A percentile compares a stretch with the other conserved stretches of the same genome.
These are phyloP conservation scores for Naganishia randhawae DNA, from an alignment of 768 basidiomycete genomes.

Conservation along the genomic window DNA sequence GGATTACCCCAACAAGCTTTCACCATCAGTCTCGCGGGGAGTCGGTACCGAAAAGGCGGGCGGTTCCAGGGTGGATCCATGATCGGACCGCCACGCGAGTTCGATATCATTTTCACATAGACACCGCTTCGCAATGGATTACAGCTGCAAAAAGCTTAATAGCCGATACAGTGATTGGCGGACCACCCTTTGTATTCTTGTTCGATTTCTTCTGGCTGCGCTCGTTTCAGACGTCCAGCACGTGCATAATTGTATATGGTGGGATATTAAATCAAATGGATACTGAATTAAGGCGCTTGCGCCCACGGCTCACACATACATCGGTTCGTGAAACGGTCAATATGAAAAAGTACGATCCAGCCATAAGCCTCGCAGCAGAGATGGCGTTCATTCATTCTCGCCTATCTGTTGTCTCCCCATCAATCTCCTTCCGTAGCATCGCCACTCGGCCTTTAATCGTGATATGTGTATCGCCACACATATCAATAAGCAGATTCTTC, in stretches of 20 bases:
- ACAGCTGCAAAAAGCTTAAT: too few species aligned
- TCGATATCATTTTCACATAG: not conserved
- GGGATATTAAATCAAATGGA: too few species aligned
- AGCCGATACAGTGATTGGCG: too few species aligned
- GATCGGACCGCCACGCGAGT: not conserved
- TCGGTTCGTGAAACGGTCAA: too few species aligned
- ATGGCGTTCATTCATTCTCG: not conserved
- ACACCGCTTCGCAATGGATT: not conserved
- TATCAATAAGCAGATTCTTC: slow-evolving; percentile 61
- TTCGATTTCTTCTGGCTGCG: not conserved
- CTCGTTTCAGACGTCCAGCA: too few species aligned
- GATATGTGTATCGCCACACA: slow-evolving; percentile 64
- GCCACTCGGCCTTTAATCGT: slow-evolving; percentile 71
- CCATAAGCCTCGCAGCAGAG: too few species aligned
- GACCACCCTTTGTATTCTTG: not conserved
- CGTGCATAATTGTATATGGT: not conserved
- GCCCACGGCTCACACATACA: too few species aligned
- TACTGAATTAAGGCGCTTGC: too few species aligned
- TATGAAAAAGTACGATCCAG: too few species aligned
- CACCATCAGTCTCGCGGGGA: not conserved
- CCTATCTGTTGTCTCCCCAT: slow-evolving; percentile 54
- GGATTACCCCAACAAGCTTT: slow-evolving; percentile 9
- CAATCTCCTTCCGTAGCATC: slow-evolving; percentile 61
- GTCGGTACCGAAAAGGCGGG: slow-evolving; percentile 16
- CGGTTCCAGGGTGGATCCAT: slow-evolving; percentile 10